These are phyloP conservation scores for Neurospora cerealis DNA, from an alignment of 495 filamentous ascomycete genomes.

Conservation along the genomic window DNA sequence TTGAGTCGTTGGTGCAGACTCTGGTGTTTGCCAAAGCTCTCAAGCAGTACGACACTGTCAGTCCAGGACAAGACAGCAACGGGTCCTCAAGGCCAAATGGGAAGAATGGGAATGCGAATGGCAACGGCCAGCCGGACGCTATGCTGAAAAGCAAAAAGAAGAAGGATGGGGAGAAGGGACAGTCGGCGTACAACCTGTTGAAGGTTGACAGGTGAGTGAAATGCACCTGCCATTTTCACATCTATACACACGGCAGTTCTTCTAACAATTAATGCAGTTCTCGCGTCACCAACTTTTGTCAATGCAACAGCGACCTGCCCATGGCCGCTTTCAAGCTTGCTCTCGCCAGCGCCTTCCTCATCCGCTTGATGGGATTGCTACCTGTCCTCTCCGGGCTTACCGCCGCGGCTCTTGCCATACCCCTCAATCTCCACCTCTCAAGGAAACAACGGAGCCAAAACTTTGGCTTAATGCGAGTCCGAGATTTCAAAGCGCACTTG, in stretches of 20 bases:
- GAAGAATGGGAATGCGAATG: background rate
- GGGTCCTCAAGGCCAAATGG: background rate
- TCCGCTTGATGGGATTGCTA: slow-evolving; percentile 54
- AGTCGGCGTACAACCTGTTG: slow-evolving; percentile 30
- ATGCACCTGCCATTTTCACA: background rate
- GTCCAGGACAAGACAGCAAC: slow-evolving; percentile 24
- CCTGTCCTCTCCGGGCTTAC: slow-evolving; percentile 50
- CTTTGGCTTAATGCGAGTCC: slow-evolving; percentile 54
- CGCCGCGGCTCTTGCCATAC: slow-evolving; percentile 43
- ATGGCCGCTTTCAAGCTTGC: slow-evolving; percentile 40
- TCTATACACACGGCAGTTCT: slow-evolving; percentile 17
- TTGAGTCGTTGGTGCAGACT: slow-evolving; percentile 51
- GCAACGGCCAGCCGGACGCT: background rate
- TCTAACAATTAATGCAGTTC: slow-evolving; percentile 34
- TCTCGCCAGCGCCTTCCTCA: slow-evolving; percentile 47
- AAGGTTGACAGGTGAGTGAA: slow-evolving; percentile 27
- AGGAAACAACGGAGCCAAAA: slow-evolving; percentile 48
- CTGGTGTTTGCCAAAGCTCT: slow-evolving; percentile 61
- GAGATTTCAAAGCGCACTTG: slow-evolving; percentile 57
- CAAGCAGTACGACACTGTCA: slow-evolving; percentile 58
- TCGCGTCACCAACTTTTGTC: slow-evolving; percentile 53
- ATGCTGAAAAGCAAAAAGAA: slow-evolving; percentile 1
- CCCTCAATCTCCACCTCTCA: slow-evolving; percentile 48
- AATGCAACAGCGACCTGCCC: slow-evolving; percentile 48
- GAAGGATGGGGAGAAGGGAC: slow-evolving; percentile 8